Evolutionary conservation across 352 stramenopile genomes (phyloP).

Genomic region (Pythium apleroticum): DNA sequence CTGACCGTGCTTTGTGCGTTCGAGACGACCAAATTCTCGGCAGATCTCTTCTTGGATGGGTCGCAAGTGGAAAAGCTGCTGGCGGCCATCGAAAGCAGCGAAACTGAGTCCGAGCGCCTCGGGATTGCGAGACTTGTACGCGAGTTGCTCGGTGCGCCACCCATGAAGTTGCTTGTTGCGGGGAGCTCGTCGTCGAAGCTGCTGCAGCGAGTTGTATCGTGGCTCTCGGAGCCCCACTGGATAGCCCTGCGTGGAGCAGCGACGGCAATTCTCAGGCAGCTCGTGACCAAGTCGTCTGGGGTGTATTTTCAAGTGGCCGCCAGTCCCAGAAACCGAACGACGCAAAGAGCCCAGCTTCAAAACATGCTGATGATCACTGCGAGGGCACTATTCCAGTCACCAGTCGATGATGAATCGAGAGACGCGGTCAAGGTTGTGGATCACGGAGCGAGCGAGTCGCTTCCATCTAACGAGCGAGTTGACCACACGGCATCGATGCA

Average conservation of each 20-base stretch:
- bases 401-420: not conserved
- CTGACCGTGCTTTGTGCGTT: slow-evolving; percentile 9
- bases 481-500: not conserved
- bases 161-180: slow-evolving; percentile 5
- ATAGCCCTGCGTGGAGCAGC: not conserved
- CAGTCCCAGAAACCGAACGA: not conserved
- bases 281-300: slow-evolving; percentile 3
- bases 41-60: slow-evolving; percentile 7
- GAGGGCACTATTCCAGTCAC: not conserved
- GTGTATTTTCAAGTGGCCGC: not conserved
- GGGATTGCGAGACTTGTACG: slow-evolving; percentile 3
- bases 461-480: not conserved
- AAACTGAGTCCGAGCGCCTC: not conserved
- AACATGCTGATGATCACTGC: not conserved
- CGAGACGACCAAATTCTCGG: not conserved
- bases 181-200: not conserved
- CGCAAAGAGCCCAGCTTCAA: not conserved
- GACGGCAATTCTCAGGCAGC: slow-evolving; percentile 6
- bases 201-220: slow-evolving; percentile 4
- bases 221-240: not conserved
- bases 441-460: not conserved
- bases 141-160: not conserved
- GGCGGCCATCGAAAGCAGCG: not conserved
- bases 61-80: slow-evolving; percentile 3
- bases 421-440: not conserved